Base-by-base conservation (phyloP, 257 asterid genomes). In the Catharanthus roseus region DNA sequence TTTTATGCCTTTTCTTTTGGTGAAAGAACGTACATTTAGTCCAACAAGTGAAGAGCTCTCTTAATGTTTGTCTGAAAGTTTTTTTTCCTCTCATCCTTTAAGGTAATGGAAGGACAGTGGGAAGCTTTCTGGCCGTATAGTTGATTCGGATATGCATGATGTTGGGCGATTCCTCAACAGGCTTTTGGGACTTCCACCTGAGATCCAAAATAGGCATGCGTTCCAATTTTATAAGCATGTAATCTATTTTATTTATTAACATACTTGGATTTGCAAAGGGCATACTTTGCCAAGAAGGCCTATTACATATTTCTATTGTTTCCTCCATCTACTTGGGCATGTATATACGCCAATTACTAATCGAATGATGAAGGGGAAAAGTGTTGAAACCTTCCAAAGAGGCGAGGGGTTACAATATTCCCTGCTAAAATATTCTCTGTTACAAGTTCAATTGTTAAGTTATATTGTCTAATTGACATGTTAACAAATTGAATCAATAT, bases 161-260 rank as follows among this genome's bases (percentile, higher is more conserved):
- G 97, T 93, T 73, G 97, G 96, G 67, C 96, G 99, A 71, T 95
- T 91, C 74, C 97, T 95, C 70, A 95, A 95, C 83, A 83, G 97
- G 71, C 96, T 95, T 78, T 84, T 91, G 68, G 99, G 99, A 69
- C 90, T 95, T 71, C 95, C 96, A 71, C 97, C 96, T 65, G 92
- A 84, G 67, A 89, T 95, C 72, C 97, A 95, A 71, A 95, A 95
- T 85, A 87, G 99, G 96, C 91, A 26, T 77, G 74, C 66, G 23
- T 41, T 65, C 82, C 74, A 69, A n/a, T n/a, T n/a, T n/a, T n/a
- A n/a, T n/a, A n/a, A n/a, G n/a, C n/a, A n/a, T n/a, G n/a, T n/a
- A n/a, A n/a, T n/a, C n/a, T n/a, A n/a, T n/a, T n/a, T n/a, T n/a
- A n/a, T n/a, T n/a, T n/a, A n/a, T n/a, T n/a, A n/a, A n/a, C n/a